These are phyloP conservation scores for Coniferiporia sulphurascens DNA, from an alignment of 1,284 basidiomycete species.

Conservation along the genomic window DNA sequence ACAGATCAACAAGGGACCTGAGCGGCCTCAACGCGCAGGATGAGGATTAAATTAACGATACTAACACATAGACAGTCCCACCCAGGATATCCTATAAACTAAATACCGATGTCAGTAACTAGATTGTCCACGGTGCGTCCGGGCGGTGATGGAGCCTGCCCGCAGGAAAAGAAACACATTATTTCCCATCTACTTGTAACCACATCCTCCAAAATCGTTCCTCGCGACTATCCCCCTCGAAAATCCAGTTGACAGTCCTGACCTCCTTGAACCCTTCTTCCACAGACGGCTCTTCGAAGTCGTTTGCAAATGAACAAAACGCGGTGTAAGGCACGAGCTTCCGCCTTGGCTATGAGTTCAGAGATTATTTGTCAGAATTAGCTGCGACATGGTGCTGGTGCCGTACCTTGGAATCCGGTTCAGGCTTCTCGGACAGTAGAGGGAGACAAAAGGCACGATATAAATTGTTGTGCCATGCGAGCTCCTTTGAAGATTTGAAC, in stretches of 20 bases:
- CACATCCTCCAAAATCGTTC: constrained; percentile 72
- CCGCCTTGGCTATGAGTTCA: constrained; percentile 39
- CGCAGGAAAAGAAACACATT: not conserved
- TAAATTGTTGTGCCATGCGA: constrained; percentile 88
- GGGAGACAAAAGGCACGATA: constrained; percentile 59
- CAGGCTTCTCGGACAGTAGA: constrained; percentile 6
- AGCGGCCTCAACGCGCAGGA: constrained; percentile 50
- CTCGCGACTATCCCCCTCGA: constrained; percentile 71
- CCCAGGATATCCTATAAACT: not conserved
- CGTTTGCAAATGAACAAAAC: constrained; percentile 53
- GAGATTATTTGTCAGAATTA: not conserved
- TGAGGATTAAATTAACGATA: constrained; percentile 19
- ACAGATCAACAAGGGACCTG: constrained; percentile 51
- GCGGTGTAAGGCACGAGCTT: constrained; percentile 61
- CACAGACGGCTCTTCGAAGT: constrained; percentile 60
- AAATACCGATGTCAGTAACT: not conserved
- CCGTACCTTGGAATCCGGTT: constrained; percentile 13
- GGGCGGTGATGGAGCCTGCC: no score
- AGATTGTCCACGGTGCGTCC: not conserved
- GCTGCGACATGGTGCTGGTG: not conserved
- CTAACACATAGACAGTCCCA: not conserved
- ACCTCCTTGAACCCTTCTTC: constrained; percentile 77
- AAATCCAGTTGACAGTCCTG: constrained; percentile 73
- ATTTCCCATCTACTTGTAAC: constrained; percentile 30
- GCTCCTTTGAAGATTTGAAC: constrained; percentile 67